phyloP scores from a whole-genome alignment of 2,329 filamentous ascomycete genomes.

The Aplosporella prunicola region DNA sequence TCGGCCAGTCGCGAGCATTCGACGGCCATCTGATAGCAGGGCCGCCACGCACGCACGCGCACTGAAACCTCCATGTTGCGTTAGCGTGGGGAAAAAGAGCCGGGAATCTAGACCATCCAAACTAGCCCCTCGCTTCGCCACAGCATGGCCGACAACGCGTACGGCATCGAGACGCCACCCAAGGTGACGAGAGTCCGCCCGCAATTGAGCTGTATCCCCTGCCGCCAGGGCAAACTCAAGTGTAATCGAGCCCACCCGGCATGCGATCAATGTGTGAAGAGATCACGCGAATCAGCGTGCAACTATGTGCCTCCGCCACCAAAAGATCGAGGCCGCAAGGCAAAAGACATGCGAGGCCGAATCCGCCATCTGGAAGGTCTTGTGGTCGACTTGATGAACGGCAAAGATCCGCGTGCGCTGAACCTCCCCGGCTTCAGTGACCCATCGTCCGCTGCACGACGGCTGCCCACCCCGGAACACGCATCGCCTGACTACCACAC shows the following conservation, averaged over 20 bases:
- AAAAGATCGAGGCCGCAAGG: slow-evolving; percentile 16
- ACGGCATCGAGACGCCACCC: slow-evolving; percentile 5
- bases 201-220: slow-evolving; percentile 21
- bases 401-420: slow-evolving; percentile 15
- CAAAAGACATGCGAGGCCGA: slow-evolving; percentile 26
- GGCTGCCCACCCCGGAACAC: slow-evolving; percentile 9
- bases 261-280: slow-evolving; percentile 27
- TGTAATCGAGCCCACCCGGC: slow-evolving; percentile 29
- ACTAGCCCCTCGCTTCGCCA: neutral
- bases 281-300: slow-evolving; percentile 25
- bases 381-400: slow-evolving; percentile 26
- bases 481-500: slow-evolving; percentile 3
- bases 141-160: slow-evolving; percentile 6
- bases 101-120: neutral
- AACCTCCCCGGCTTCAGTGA: neutral
- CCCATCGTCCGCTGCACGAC: neutral
- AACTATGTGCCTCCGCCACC: slow-evolving; percentile 17
- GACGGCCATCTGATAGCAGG: too few species aligned
- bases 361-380: slow-evolving; percentile 29
- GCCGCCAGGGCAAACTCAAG: slow-evolving; percentile 24
- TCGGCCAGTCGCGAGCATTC: too few species aligned
- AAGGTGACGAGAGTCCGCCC: slow-evolving; percentile 13
- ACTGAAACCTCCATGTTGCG: too few species aligned
- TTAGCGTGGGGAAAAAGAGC: too few species aligned
- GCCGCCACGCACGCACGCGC: too few species aligned